A percentile compares a stretch with the other conserved stretches of the same genome.
phyloP scores from a whole-genome alignment of 2,329 filamentous ascomycete genomes.

The Teratosphaeriaceae sp. region DNA sequence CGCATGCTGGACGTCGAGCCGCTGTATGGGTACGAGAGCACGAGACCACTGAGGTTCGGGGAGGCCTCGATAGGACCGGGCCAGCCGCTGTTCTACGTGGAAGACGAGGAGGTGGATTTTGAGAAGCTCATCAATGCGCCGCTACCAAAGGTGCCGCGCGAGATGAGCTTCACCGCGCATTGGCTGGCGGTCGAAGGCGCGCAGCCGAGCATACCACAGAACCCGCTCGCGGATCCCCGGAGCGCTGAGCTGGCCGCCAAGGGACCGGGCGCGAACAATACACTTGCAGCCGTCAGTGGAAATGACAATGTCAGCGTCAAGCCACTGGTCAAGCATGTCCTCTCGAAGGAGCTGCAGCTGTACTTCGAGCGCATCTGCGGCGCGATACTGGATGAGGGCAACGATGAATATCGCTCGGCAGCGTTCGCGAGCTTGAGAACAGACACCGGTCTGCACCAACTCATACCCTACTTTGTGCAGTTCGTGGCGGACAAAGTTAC shows the following conservation, averaged over 20 bases:
- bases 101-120: constrained; percentile 98
- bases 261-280: constrained; percentile 79
- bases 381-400: constrained; percentile 80
- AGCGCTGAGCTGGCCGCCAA: constrained; percentile 84
- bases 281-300: constrained; percentile 74
- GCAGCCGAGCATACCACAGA: constrained; percentile 92
- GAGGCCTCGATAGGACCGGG: constrained; percentile 90
- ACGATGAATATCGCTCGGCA: constrained; percentile 78
- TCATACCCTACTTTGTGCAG: constrained; percentile 93
- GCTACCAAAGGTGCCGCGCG: constrained; percentile 86
- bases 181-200: constrained; percentile 98
- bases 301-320: constrained; percentile 79
- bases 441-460: constrained; percentile 89
- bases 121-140: constrained; percentile 98
- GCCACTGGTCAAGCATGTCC: constrained; percentile 88
- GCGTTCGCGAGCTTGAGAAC: constrained; percentile 78
- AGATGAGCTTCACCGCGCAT: constrained; percentile 90
- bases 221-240: constrained; percentile 71
- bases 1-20: constrained; percentile 87
- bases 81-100: constrained; percentile 92
- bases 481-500: constrained; percentile 96
- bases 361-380: constrained; percentile 95
- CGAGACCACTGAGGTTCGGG: constrained; percentile 79
- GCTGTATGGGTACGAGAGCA: constrained; percentile 92
- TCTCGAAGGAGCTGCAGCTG: constrained; percentile 91